Evolutionary conservation across 2,329 filamentous ascomycete genomes (phyloP).

Genomic region (Cordyceps militaris): DNA sequence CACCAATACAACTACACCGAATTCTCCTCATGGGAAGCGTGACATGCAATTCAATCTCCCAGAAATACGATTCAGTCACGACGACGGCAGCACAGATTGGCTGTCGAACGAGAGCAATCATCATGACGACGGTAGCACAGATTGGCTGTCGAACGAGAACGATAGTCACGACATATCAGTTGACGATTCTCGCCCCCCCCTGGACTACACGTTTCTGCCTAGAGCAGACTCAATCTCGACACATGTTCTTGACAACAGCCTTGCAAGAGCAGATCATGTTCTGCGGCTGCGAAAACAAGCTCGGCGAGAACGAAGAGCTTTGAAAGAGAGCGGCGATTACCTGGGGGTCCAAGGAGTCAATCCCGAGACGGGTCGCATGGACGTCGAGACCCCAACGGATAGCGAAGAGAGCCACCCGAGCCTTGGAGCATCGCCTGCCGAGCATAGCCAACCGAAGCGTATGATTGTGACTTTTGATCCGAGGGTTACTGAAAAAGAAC

Average conservation of each 20-base stretch:
- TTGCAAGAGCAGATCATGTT: constrained; percentile 15
- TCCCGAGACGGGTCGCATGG: constrained; percentile 46
- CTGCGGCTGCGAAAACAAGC: constrained; percentile 27
- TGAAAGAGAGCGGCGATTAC: constrained; percentile 51
- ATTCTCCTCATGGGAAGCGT: background rate
- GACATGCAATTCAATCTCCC: constrained; percentile 1
- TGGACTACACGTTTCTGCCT: background rate
- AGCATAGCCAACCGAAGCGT: constrained; percentile 25
- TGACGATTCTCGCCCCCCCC: background rate
- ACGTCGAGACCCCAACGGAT: constrained; percentile 43
- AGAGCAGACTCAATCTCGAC: constrained; percentile 7
- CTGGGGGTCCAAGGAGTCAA: constrained; percentile 53
- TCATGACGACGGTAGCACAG: background rate
- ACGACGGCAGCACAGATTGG: constrained; percentile 4
- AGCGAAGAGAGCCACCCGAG: constrained; percentile 33
- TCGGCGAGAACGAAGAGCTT: constrained; percentile 32
- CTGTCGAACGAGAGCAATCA: background rate
- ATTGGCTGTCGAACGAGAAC: background rate
- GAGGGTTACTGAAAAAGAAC: constrained; percentile 29
- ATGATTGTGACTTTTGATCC: constrained; percentile 29
- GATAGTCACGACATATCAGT: background rate
- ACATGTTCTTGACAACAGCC: constrained; percentile 12
- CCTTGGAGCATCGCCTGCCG: constrained; percentile 21
- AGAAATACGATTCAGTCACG: background rate
- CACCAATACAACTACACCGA: background rate